Conservation (phyloP, 495 filamentous ascomycete genomes). For the Rhizodiscina lignyota region DNA sequence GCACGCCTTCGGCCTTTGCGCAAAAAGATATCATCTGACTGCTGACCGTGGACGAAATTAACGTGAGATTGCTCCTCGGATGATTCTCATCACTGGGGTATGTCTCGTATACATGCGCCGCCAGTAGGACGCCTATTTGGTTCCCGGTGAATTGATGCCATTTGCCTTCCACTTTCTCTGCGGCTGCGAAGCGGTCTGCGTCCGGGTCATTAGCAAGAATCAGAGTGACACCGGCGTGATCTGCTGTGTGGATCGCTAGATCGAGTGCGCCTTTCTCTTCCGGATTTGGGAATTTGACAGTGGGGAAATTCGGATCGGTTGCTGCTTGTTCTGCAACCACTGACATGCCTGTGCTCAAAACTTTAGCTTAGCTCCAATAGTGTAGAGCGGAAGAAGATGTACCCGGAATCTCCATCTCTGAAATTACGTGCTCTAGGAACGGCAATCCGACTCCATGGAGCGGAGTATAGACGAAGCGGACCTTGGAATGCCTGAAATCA, state of each 20-base stretch:
- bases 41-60: conserved; percentile 50
- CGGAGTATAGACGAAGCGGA: conserved; percentile 49
- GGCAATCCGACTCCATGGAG: conserved; percentile 49
- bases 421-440: conserved; percentile 28
- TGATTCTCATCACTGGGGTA: conserved; percentile 9
- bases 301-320: conserved; percentile 54
- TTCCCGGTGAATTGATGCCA: conserved; percentile 57
- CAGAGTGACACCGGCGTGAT: conserved; percentile 28
- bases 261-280: conserved; percentile 56
- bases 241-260: conserved; percentile 40
- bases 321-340: conserved; percentile 24
- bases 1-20: conserved; percentile 36
- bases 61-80: conserved; percentile 22
- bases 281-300: conserved; percentile 54
- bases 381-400: no score
- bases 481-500: neutral
- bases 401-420: conserved; percentile 27
- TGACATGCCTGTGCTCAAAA: no score
- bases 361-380: no score
- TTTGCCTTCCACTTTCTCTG: conserved; percentile 36
- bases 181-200: conserved; percentile 54
- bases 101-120: conserved; percentile 36
- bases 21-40: conserved; percentile 47
- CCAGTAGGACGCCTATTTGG: conserved; percentile 48
- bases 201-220: conserved; percentile 58